Base-by-base conservation (phyloP, 148 eudicot species). In the Nepenthes mirabilis region DNA sequence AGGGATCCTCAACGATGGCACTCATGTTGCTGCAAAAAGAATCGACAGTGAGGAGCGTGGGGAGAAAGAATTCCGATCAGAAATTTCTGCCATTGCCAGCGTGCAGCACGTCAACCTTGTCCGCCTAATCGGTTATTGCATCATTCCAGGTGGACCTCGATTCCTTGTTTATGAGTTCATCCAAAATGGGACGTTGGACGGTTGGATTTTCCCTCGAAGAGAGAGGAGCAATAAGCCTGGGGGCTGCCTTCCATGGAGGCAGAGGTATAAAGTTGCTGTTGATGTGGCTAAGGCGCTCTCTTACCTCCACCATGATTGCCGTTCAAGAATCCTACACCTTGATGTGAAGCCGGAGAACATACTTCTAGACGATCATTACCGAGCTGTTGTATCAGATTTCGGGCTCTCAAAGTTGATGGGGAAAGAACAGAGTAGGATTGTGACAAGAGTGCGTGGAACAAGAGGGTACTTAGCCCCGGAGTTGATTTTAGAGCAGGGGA, bases 271-370 rank as follows among this genome's bases (percentile, higher is more conserved):
- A 50, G 83, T 91, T 1, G 93, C 93, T 0, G 13, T 83, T 10
- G 97, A 87, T 65, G 95, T 87, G 2, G 97, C 97, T 1, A 87
- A 73, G 70, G 97, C 86, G 1, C 74, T 91, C 7, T 78, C 93
- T 33, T 91, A 91, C 58, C 70, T 91, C 7, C 97, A 91, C 59
- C 83, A 87, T 52, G 97, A 87, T 66, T 91, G 97, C 56, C 62
- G 95, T 33, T 87, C 85, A 0, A 70, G 75, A 52, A 82, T 91
- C 32, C 61, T 87, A 2, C 97, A 91, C 58, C 80, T 87, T 0
- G 97, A 91, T 57, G 85, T 91, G 3, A 91, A 91, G 68, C 97
- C 97, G 0, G 93, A 91, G 55, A 91, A 91, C 51, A 91, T 91
- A 6, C 75, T 91, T 1, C 78, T 91, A 0, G 93, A 91, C 33